These are phyloP conservation scores for grape (Vitis vinifera) DNA, from an alignment of 164 flowering plant species.

Conservation along the genomic window ASM3070453v1 NC_081817.1:759501-760000, in stretches of 20 bases:
- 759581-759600: constrained; percentile 10
- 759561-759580: constrained; percentile 13
- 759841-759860: constrained; percentile 69
- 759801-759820: constrained; percentile 61
- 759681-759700: constrained; percentile 97
- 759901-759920: neutral
- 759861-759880: constrained; percentile 11
- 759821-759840: constrained; percentile 82
- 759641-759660: constrained; percentile 37
- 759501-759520: too few relatives aligned
- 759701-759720: constrained; percentile 96
- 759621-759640: constrained; percentile 9
- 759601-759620: constrained; percentile 11
- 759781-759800: constrained; percentile 77
- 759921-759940: constrained; percentile 1
- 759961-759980: too few relatives aligned
- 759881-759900: neutral
- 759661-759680: constrained; percentile 89
- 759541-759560: constrained; percentile 5
- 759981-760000: too few relatives aligned
- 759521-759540: too few relatives aligned
- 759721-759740: constrained; percentile 94
- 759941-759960: too few relatives aligned
- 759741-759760: constrained; percentile 70
- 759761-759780: constrained; percentile 77